A percentile compares a stretch with the other conserved stretches of the same genome.
Evolutionary conservation across 2,329 filamentous ascomycete genomes (phyloP).

Genomic region (Cercospora nicotianae): DNA sequence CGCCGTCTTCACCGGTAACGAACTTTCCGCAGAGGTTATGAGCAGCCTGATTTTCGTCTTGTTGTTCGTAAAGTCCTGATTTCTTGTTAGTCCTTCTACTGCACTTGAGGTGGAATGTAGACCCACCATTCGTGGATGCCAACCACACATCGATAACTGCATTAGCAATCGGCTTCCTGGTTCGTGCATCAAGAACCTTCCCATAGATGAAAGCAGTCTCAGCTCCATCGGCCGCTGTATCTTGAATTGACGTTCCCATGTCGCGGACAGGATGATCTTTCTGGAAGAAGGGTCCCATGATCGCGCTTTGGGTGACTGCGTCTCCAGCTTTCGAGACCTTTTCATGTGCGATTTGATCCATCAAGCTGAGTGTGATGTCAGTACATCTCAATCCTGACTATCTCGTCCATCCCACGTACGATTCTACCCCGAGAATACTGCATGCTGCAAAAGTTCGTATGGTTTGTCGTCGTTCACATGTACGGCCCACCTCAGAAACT

Average conservation of each 20-base stretch:
- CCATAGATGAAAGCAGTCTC: not conserved
- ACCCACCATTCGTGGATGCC: not conserved
- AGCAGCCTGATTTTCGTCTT: not conserved
- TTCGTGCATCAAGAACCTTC: not conserved
- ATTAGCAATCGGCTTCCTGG: not conserved
- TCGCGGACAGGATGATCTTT: not conserved
- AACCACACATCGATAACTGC: not conserved
- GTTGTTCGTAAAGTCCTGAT: not conserved
- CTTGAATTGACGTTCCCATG: not conserved
- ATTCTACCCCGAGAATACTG: not conserved
- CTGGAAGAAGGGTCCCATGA: not conserved
- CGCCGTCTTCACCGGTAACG: not conserved
- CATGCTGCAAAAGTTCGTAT: not conserved
- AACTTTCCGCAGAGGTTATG: not conserved
- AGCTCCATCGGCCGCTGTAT: not conserved
- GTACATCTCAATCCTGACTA: not conserved
- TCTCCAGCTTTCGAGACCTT: not conserved
- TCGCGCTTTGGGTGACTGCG: not conserved
- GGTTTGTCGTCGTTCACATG: not conserved
- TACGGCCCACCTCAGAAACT: not conserved
- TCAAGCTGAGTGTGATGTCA: too few species aligned
- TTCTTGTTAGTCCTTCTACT: not conserved
- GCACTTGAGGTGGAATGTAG: not conserved
- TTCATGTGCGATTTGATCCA: too few species aligned
- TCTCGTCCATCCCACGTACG: not conserved